Percentiles rank a stretch among this genome's conserved stretches.
Conservation (phyloP, 352 stramenopile species). For the Phytophthora syringae region DNA sequence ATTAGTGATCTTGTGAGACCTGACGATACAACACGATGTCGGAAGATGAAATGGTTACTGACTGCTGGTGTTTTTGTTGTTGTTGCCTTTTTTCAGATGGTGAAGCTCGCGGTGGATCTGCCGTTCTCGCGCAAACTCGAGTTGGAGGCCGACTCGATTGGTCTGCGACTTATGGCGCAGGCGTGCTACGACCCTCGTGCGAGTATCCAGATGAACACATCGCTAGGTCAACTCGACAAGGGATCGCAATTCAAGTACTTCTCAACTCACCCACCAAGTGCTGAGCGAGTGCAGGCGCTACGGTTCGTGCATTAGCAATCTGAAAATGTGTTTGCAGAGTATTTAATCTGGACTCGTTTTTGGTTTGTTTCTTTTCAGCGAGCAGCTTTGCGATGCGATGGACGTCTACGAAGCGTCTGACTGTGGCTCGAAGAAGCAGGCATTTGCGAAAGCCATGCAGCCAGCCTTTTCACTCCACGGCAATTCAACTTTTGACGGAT, state of each 20-base stretch:
- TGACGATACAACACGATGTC: not conserved
- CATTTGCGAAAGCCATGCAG: constrained; percentile 42
- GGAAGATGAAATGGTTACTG: too few relatives aligned
- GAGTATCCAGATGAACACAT: constrained; percentile 63
- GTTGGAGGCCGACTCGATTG: constrained; percentile 62
- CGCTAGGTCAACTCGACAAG: constrained; percentile 38
- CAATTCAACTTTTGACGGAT: constrained; percentile 20
- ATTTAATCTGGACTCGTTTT: not conserved
- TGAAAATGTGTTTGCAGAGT: not conserved
- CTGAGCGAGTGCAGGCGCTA: constrained; percentile 60
- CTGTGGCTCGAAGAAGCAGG: constrained; percentile 42
- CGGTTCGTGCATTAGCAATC: constrained; percentile 27
- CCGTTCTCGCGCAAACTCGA: constrained; percentile 64
- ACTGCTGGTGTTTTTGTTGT: not conserved
- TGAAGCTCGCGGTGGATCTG: constrained; percentile 60
- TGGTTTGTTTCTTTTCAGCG: constrained; percentile 21
- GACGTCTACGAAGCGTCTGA: constrained; percentile 54
- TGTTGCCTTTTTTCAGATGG: too few relatives aligned
- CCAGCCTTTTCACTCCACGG: constrained; percentile 34
- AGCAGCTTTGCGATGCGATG: constrained; percentile 48
- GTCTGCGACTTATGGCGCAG: constrained; percentile 60
- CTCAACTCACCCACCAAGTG: constrained; percentile 73
- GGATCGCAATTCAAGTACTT: constrained; percentile 68
- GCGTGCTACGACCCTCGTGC: constrained; percentile 64
- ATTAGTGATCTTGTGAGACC: constrained; percentile 51